Conservation (phyloP, 148 eudicot genomes). For the Limonium bicolor region DNA sequence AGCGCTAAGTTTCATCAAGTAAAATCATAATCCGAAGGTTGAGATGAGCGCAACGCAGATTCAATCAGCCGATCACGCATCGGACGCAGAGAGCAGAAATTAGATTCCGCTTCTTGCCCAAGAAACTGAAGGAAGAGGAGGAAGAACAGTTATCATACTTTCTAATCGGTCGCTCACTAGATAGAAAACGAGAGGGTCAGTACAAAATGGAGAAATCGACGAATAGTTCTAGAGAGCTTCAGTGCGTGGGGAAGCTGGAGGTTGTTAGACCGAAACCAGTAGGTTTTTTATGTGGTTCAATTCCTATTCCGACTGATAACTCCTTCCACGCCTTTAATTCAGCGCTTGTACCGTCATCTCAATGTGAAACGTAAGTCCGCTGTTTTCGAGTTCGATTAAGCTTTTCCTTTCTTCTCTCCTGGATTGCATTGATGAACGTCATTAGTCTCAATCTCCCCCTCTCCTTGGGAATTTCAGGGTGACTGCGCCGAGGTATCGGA, state of each 20-base stretch:
- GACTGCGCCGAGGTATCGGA: conserved; percentile 72
- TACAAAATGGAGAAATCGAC: conserved; percentile 39
- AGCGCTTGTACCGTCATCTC: conserved; percentile 57
- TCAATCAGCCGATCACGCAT: too few species aligned
- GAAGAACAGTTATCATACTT: too few species aligned
- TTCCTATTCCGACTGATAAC: conserved; percentile 73
- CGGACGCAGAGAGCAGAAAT: too few species aligned
- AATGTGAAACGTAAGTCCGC: conserved; percentile 36
- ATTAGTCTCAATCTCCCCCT: background rate
- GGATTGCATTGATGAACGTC: background rate
- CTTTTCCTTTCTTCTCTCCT: background rate
- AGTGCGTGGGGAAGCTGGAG: conserved; percentile 67
- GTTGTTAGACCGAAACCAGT: conserved; percentile 63
- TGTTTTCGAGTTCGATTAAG: too few species aligned
- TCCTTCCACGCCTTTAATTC: conserved; percentile 42
- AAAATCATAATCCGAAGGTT: too few species aligned
- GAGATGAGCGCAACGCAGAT: too few species aligned
- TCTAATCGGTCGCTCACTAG: too few species aligned
- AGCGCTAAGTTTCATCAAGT: too few species aligned
- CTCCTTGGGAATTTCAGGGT: conserved; percentile 25
- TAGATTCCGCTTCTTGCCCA: too few species aligned
- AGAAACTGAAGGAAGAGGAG: too few species aligned
- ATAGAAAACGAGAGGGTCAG: background rate
- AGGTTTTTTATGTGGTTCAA: conserved; percentile 79
- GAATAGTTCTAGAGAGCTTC: conserved; percentile 28